Base-by-base conservation (phyloP, 805 yeast genomes). In the Torulaspora microellipsoides region DNA sequence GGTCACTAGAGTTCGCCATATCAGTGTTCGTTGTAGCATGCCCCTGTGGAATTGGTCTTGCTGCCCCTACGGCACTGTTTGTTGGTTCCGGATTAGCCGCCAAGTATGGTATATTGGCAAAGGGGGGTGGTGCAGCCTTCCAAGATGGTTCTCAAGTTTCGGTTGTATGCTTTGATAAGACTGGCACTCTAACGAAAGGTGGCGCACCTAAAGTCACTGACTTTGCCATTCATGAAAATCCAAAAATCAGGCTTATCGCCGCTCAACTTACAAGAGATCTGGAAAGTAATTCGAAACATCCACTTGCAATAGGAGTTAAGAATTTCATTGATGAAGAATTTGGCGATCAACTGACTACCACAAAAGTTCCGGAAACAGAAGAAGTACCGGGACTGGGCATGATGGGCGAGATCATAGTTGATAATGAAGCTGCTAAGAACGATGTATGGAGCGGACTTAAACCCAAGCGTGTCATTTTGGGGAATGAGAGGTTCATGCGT, bases 31-130 rank as follows among this genome's bases (percentile, higher is more conserved):
- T 85, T 1, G 78, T 85, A 39, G 91, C 91, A 0, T 85, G 95
- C 58, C 95, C 95, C 1, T 85, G 93, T 68, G 95, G 91, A 1
- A 77, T 85, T 52, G 93, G 91, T 1, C 67, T 85, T 15, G 93
- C 93, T 17, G 93, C 91, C 1, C 93, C 93, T 1, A 84, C 91
- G 1, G 91, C 93, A 0, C 60, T 85, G 32, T 83, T 81, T 67
- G 88, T 85, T 10, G 93, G 93, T 2, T 71, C 87, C 13, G 88
- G 91, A 0, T 60, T 85, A 39, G 88, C 90, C 30, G 93, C 93
- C 11, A 81, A 80, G 55, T 66, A 78, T 58, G 93, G 91, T 15
- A 79, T 85, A 40, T 68, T 85, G 31, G 88, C 85, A 1, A 75
- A 83, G 50, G 91, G 91, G 13, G 93, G 93, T 5, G 93, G 93